phyloP scores from a whole-genome alignment of 148 eudicot species.

The Camellia lanceoleosa region DNA sequence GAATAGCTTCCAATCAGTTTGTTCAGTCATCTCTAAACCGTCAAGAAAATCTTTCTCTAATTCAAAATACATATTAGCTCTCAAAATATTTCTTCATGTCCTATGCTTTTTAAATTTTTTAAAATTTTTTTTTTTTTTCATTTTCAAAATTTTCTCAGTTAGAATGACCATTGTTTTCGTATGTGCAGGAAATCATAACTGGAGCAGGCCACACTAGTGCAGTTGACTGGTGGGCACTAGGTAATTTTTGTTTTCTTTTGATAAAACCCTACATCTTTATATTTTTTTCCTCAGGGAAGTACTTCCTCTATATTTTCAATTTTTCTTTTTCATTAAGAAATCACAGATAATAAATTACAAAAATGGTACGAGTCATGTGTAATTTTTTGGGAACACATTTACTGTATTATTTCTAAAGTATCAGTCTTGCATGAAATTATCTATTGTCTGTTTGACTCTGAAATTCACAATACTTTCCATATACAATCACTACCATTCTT shows the following conservation, averaged over 20 bases:
- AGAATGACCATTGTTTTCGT: background rate
- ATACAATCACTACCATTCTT: background rate
- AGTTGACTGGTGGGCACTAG: conserved; percentile 99
- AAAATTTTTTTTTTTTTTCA: background rate
- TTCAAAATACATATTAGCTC: background rate
- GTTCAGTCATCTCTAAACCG: background rate
- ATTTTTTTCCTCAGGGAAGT: background rate
- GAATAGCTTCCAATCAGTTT: background rate
- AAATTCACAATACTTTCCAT: too few species aligned
- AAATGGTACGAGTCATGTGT: too few species aligned
- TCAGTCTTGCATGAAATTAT: too few species aligned
- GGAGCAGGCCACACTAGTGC: conserved; percentile 95
- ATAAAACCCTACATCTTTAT: background rate
- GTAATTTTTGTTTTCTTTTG: conserved; percentile 30
- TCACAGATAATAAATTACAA: too few species aligned
- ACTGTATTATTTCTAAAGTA: too few species aligned
- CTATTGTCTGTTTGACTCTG: too few species aligned
- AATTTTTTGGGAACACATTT: too few species aligned
- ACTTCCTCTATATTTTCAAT: too few species aligned
- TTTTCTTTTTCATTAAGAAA: too few species aligned
- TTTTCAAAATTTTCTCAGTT: background rate
- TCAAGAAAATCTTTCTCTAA: background rate
- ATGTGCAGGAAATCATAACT: conserved; percentile 72
- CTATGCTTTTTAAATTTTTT: background rate
- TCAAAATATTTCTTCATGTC: background rate